These are phyloP conservation scores for Naganishia sp. DNA, from an alignment of 1,284 basidiomycete genomes.

Conservation along the genomic window DNA sequence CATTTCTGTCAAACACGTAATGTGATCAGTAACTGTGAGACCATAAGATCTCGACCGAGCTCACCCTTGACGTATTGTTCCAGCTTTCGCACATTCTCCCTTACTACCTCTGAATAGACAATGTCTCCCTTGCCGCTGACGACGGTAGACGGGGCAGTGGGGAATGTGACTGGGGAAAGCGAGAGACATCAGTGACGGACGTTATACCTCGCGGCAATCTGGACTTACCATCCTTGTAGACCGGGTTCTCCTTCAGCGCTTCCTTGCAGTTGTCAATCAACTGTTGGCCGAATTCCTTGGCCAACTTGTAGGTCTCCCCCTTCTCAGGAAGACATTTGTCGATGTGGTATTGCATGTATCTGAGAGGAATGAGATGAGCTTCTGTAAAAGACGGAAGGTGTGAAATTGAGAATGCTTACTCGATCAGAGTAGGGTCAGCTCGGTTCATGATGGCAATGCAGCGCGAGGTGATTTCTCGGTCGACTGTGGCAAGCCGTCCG, in stretches of 20 bases:
- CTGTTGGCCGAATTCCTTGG: conserved; percentile 95
- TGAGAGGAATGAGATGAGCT: conserved; percentile 38
- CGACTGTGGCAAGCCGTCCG: conserved; percentile 86
- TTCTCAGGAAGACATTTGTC: conserved; percentile 76
- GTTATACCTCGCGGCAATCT: not conserved
- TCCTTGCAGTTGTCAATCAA: conserved; percentile 91
- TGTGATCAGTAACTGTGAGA: not conserved
- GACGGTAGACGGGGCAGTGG: conserved; percentile 93
- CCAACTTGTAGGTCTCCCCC: conserved; percentile 88
- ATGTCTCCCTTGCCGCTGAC: conserved; percentile 92
- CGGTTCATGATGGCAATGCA: conserved; percentile 98
- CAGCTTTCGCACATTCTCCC: conserved; percentile 92
- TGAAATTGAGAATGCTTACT: conserved; percentile 43
- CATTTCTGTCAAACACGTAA: conserved; percentile 66
- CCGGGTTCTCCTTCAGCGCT: conserved; percentile 75
- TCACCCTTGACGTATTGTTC: conserved; percentile 86
- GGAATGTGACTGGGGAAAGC: conserved; percentile 75
- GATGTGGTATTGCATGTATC: conserved; percentile 95
- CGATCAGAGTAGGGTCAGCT: conserved; percentile 83
- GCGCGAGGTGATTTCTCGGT: conserved; percentile 88
- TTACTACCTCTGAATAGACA: conserved; percentile 88
- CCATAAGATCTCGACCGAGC: not conserved
- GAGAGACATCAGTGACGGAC: conserved; percentile 21
- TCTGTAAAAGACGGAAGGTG: not conserved
- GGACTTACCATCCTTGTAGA: conserved; percentile 87